Evolutionary conservation across 257 asterid genomes (phyloP).

Genomic region (Scutellaria galericulata): DNA sequence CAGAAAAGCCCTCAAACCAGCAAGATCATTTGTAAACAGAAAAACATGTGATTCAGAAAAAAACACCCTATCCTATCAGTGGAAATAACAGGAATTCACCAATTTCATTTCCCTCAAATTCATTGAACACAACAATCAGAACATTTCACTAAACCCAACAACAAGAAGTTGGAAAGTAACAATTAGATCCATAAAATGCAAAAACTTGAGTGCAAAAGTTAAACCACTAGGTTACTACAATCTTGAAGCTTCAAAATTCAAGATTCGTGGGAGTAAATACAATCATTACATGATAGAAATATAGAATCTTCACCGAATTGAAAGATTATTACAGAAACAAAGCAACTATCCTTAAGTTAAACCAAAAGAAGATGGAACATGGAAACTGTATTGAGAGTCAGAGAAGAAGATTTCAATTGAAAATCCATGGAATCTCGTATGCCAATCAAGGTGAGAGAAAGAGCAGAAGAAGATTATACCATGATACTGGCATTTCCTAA

Average conservation of each 20-base stretch:
- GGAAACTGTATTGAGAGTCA: not conserved
- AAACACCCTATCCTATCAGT: not conserved
- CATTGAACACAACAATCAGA: not conserved
- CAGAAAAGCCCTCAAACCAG: not conserved
- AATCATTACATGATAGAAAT: not conserved
- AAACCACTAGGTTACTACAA: conserved; percentile 13
- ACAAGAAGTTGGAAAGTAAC: conserved; percentile 31
- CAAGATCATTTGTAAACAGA: not conserved
- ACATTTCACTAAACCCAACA: conserved; percentile 5
- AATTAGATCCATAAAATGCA: conserved; percentile 40
- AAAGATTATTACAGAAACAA: not conserved
- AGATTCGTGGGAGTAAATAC: conserved; percentile 22
- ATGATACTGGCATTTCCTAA: conserved; percentile 65
- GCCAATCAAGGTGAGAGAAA: conserved; percentile 15
- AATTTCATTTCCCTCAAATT: conserved; percentile 4
- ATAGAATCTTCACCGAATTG: conserved; percentile 27
- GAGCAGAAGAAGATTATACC: conserved; percentile 43
- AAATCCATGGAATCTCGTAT: not conserved
- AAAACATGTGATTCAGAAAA: not conserved
- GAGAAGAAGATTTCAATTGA: conserved; percentile 19
- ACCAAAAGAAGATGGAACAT: not conserved
- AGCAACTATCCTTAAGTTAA: conserved; percentile 20
- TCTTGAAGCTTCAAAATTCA: conserved; percentile 18
- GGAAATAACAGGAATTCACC: conserved; percentile 3
- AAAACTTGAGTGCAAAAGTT: conserved; percentile 1